Conservation (phyloP, 805 yeast species). For the Candida chauliodis region DNA sequence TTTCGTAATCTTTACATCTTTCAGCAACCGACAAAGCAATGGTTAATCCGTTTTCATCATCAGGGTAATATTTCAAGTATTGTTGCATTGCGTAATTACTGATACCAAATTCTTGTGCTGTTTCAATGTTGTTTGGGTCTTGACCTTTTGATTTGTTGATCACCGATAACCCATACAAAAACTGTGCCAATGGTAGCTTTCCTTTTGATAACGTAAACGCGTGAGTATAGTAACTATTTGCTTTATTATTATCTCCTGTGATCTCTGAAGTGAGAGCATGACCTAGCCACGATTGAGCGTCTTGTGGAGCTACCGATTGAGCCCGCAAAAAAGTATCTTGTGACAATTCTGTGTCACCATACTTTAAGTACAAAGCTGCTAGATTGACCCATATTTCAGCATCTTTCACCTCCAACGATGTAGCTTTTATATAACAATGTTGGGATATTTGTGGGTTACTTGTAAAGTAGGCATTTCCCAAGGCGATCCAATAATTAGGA, state of each 20-base stretch:
- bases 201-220: conserved; percentile 78
- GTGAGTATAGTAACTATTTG: conserved; percentile 66
- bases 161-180: conserved; percentile 65
- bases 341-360: conserved; percentile 71
- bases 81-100: conserved; percentile 66
- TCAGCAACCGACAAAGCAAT: conserved; percentile 60
- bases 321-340: conserved; percentile 67
- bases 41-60: conserved; percentile 54
- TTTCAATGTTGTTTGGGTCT: conserved; percentile 52
- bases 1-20: conserved; percentile 59
- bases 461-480: conserved; percentile 72
- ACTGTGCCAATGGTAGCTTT: conserved; percentile 60
- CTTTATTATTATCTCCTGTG: conserved; percentile 45
- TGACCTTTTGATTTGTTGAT: conserved; percentile 43
- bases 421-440: conserved; percentile 87
- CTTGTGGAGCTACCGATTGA: conserved; percentile 78
- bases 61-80: conserved; percentile 59
- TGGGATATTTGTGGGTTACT: conserved; percentile 74
- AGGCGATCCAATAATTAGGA: conserved; percentile 72
- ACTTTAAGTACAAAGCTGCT: conserved; percentile 69
- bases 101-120: conserved; percentile 61
- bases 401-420: conserved; percentile 64
- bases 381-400: conserved; percentile 75
- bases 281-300: conserved; percentile 78
- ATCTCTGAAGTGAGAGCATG: conserved; percentile 62